phyloP scores from a whole-genome alignment of 2,329 filamentous ascomycete genomes.

The Talaromyces marneffei region DNA sequence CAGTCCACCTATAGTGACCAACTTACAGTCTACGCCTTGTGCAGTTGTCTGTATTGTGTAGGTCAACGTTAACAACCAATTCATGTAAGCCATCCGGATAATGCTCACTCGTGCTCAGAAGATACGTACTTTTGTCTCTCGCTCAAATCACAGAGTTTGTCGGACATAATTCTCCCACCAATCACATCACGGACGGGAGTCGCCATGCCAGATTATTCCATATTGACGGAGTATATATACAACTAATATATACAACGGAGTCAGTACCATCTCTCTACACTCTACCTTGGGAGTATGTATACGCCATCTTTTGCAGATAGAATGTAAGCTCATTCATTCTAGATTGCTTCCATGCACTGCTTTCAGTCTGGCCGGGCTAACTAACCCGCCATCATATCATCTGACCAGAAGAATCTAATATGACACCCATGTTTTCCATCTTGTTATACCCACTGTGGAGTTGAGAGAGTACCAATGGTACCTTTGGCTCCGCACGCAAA shows the following conservation, averaged over 20 bases:
- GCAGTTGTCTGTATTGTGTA: background rate
- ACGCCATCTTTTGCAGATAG: too few relatives aligned
- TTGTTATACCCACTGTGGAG: background rate
- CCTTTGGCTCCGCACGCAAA: background rate
- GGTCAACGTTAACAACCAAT: background rate
- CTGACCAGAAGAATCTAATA: slow-evolving; percentile 1
- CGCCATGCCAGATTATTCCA: background rate
- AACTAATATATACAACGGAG: background rate
- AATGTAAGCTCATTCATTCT: too few relatives aligned
- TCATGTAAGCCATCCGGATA: background rate
- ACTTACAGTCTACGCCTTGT: background rate
- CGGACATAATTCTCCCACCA: slow-evolving; percentile 8
- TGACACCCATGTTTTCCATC: background rate
- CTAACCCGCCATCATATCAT: background rate
- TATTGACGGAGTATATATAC: background rate
- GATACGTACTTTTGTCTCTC: background rate
- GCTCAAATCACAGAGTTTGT: background rate
- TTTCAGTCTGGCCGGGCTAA: background rate
- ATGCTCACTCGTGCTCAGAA: background rate
- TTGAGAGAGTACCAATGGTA: background rate
- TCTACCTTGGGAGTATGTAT: too few relatives aligned
- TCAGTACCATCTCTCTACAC: too few relatives aligned
- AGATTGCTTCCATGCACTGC: background rate
- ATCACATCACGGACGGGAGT: background rate
- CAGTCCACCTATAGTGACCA: background rate